Evolutionary conservation across 2,329 filamentous ascomycete genomes (phyloP), one percentile per base, ranked within the genome.

Genomic region (Aspergillus pseudonomiae): DNA sequence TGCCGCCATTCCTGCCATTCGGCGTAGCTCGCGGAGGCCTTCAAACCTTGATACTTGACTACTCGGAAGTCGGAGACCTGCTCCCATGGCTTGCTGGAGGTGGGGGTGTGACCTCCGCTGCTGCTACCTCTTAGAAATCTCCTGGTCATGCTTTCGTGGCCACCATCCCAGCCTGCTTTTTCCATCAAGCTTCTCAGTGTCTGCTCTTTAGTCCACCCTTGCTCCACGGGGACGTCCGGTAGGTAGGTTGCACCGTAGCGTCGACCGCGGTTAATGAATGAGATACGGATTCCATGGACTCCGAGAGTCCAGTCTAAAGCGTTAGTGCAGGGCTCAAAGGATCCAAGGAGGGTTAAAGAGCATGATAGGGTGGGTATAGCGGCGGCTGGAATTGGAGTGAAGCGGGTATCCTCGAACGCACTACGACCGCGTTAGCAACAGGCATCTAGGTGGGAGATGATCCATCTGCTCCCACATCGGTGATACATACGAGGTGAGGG

Each of bases 191-290:
- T 96, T 60, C 93, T 85, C 3, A 99, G 78, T 0, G 94, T 92
- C 83, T 98, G 92, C 75, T 98, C 94, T 78, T 95, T 94, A 12
- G 86, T 92, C 95, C 95, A 99, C 19, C 92, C 94, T 77, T 98
- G 95, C 82, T 99, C 95, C 1, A 86, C 82, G 11, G 94, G 91
- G 6, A 99, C 93, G 75, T 97, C 92, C 0, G 95, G 95, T 16
- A 99, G 85, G 74, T 98, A 99, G 0, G 95, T 97, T 0, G 93
- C 87, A 19, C 93, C 92, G 74, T 92, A 93, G 54, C 91, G 87
- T 57, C 88, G 85, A 19, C 88, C 88, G 68, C 88, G 85, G 70
- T 92, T 84, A n/a, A 84, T 83, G 79, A 99, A 98, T 57, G 88
- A 90, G 69, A 99, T 93, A 50, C 93, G 88, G 56, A 98, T 83